phyloP scores from a whole-genome alignment of 805 yeast genomes.

The Clavispora phyllophila region DNA sequence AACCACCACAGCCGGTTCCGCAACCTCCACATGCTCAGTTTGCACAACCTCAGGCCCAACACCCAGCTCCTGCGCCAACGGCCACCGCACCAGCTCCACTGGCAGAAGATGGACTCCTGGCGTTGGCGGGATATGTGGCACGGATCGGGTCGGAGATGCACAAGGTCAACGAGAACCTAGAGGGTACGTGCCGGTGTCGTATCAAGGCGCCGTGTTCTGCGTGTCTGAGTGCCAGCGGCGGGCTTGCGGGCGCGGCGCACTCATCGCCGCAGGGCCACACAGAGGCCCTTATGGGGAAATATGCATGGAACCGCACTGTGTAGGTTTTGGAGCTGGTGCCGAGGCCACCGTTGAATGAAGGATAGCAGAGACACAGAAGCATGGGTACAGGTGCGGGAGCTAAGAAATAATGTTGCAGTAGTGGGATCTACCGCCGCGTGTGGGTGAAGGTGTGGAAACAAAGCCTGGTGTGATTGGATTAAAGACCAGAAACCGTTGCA shows the following conservation, averaged over 20 bases:
- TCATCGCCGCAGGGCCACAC: conserved; percentile 8
- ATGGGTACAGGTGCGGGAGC: too few relatives aligned
- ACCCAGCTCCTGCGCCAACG: too few relatives aligned
- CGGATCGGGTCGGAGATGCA: conserved; percentile 3
- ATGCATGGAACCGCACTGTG: conserved; percentile 12
- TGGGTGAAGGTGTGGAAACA: too few relatives aligned
- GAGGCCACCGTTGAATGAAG: too few relatives aligned
- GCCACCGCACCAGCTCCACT: too few relatives aligned
- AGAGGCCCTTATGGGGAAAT: conserved; percentile 11
- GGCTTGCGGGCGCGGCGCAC: not conserved
- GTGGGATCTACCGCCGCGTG: too few relatives aligned
- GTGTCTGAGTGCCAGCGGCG: conserved; percentile 4
- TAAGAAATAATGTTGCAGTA: too few relatives aligned
- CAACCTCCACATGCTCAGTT: not conserved
- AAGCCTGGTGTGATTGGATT: too few relatives aligned
- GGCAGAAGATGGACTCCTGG: not conserved
- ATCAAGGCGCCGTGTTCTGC: not conserved
- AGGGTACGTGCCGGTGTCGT: not conserved
- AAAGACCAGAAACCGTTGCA: too few relatives aligned
- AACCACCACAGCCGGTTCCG: not conserved
- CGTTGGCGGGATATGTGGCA: conserved; percentile 1
- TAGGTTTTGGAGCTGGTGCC: too few relatives aligned
- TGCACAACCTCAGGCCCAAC: not conserved
- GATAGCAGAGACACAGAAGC: too few relatives aligned
- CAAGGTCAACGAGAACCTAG: conserved; percentile 1